Base-by-base conservation (phyloP, 352 stramenopile species). In the Pythium apleroticum region DNA sequence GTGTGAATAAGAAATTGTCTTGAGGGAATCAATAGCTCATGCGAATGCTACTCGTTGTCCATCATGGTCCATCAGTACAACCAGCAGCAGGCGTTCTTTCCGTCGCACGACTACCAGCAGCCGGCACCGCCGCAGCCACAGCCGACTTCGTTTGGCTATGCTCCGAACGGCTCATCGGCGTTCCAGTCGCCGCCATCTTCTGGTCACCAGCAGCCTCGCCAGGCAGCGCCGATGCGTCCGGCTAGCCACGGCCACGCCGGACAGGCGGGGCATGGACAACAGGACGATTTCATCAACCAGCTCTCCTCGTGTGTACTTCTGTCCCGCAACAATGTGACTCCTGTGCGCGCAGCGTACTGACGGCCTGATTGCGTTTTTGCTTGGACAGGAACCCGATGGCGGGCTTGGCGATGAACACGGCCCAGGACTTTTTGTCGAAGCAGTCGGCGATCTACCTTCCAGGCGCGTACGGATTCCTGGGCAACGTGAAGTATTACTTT, bases 301-400 rank as follows among this genome's bases (percentile, higher is more conserved):
- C 80, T 91, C 53, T 82, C 83, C 8, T 72, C 70, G 85, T 91
- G 63, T 41, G 61, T 58, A 3, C 15, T 41, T n/a, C n/a, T 30
- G 19, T 19, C 35, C 53, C 19, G 62, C 4, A 12, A 39, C n/a
- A 48, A 12, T 11, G 8, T 39, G 7, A 39, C 12, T n/a, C n/a
- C n/a, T n/a, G n/a, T n/a, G n/a, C n/a, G n/a, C n/a, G 15, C 11
- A 39, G 8, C 11, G 12, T 39, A 17, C 7, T 20, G 43, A 52
- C 22, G 12, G 14, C 19, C 4, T 22, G 43, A 52, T 31, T 67
- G 60, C 2, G 39, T 61, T 33, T 60, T n/a, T n/a, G n/a, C n/a
- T n/a, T n/a, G n/a, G n/a, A n/a, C n/a, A 95, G 87, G 58, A 95
- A 95, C 57, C 87, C 87, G 20, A 92, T 95, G 87, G 87, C 87